Base-by-base conservation (phyloP, 345 rosid genomes). In the Lepidium sativum region DNA sequence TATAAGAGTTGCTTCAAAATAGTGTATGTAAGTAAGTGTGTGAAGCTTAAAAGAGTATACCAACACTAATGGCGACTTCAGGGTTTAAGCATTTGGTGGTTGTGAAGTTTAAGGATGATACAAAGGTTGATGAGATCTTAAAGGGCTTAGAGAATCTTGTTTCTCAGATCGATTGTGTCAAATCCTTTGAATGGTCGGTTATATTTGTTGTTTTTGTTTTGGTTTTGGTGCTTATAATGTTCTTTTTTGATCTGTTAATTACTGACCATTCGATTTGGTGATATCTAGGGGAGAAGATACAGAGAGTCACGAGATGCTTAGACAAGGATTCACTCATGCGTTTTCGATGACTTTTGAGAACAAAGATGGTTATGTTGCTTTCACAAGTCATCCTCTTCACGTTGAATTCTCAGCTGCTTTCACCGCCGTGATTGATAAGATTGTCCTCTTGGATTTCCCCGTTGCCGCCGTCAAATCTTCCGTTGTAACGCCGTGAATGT, bases 241-340 rank as follows among this genome's bases (percentile, higher is more conserved):
- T n/a, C n/a, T n/a, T n/a, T 14, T 15, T 16, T 60, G 52, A 65
- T 42, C 15, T 56, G 8, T 6, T 27, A 3, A 12, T 0, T 50
- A 43, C 43, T 41, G 54, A 51, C 10, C 6, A 14, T 59, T 53
- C 4, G 17, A 40, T 70, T 32, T 67, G 56, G 14, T 62, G 27
- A 60, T 56, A 1, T 8, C 9, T 78, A 89, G 98, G 97, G 99
- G 99, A 15, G 75, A 83, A 34, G 97, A 94, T 69, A 66, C 69
- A 13, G 95, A 94, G 74, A 78, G 96, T 51, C 83, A 63, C 12
- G 99, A 94, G 73, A 81, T 87, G 95, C 85, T 94, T n/a, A 83
- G 84, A 51, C 96, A 92, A 81, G 99, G 99, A 16, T 89, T 82
- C 34, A 84, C 92, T 17, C 99, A 94, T 60, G 87, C 82, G 52